Conservation (phyloP, 805 yeast genomes). For the Sugiyamaella floridensis region DNA sequence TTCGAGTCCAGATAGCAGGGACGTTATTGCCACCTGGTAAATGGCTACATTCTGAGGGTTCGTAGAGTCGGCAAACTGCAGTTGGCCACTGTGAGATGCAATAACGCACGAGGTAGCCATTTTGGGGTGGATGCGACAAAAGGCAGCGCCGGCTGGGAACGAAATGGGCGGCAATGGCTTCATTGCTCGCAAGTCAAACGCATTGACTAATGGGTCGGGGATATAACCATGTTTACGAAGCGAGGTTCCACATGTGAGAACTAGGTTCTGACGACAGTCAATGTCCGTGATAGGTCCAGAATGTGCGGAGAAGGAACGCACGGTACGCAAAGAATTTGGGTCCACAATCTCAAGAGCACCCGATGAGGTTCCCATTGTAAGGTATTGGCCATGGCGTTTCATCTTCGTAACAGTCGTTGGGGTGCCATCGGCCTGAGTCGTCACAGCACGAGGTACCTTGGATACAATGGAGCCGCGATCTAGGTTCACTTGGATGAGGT, state of each 20-base stretch:
- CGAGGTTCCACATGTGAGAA: conserved; percentile 68
- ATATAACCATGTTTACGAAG: conserved; percentile 54
- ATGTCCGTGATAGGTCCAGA: conserved; percentile 34
- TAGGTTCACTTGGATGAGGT: conserved; percentile 29
- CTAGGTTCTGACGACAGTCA: conserved; percentile 30
- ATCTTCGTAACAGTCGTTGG: conserved; percentile 21
- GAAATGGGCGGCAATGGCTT: conserved; percentile 71
- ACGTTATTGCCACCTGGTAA: conserved; percentile 56
- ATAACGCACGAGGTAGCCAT: conserved; percentile 69
- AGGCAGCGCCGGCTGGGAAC: conserved; percentile 84
- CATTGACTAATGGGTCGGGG: conserved; percentile 75
- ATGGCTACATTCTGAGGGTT: conserved; percentile 64
- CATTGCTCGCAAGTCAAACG: conserved; percentile 71
- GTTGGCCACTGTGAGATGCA: conserved; percentile 69
- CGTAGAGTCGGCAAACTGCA: conserved; percentile 77
- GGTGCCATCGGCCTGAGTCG: conserved; percentile 10
- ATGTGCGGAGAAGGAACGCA: conserved; percentile 30
- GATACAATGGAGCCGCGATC: conserved; percentile 31
- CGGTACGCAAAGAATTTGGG: conserved; percentile 29
- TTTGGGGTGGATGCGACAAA: conserved; percentile 79
- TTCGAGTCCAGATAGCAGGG: conserved; percentile 45
- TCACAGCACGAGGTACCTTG: conserved; percentile 4
- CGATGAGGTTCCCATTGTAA: conserved; percentile 30
- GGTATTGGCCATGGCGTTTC: conserved; percentile 26
- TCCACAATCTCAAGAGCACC: conserved; percentile 34